phyloP scores from a whole-genome alignment of 257 asterid genomes.

The Perilla frutescens region DNA sequence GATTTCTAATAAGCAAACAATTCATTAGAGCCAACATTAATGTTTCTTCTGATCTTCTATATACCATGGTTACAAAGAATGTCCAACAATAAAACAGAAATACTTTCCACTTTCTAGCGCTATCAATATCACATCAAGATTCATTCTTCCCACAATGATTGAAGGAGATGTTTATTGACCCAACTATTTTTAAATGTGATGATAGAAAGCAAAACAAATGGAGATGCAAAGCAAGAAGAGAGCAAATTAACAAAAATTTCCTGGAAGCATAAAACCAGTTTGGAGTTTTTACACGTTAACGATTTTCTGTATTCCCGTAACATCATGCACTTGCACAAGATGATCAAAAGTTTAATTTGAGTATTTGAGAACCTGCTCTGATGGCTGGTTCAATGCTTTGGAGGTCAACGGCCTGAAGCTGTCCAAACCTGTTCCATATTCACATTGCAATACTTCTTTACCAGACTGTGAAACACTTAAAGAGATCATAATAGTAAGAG shows the following conservation, averaged over 20 bases:
- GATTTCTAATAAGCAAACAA: neutral
- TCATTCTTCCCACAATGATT: neutral
- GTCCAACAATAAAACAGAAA: neutral
- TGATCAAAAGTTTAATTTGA: neutral
- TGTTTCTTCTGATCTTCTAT: neutral
- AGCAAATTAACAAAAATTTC: neutral
- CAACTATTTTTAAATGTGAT: neutral
- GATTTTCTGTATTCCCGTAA: neutral
- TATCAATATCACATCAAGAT: neutral
- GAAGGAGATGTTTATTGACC: neutral
- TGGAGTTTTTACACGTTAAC: neutral
- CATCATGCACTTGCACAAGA: constrained; percentile 2
- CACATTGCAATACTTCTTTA: constrained; percentile 7
- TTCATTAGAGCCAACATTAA: neutral
- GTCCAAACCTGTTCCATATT: constrained; percentile 65
- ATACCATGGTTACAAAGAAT: neutral
- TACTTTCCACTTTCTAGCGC: neutral
- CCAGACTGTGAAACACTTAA: neutral
- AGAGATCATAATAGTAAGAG: neutral
- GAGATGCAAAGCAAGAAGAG: neutral
- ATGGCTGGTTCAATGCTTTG: constrained; percentile 84
- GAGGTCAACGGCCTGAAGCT: constrained; percentile 92
- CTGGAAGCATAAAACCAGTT: neutral
- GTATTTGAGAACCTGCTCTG: constrained; percentile 68
- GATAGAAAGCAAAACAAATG: neutral